Evolutionary conservation across 2,329 filamentous ascomycete species (phyloP).

Genomic region (Monilinia laxa): DNA sequence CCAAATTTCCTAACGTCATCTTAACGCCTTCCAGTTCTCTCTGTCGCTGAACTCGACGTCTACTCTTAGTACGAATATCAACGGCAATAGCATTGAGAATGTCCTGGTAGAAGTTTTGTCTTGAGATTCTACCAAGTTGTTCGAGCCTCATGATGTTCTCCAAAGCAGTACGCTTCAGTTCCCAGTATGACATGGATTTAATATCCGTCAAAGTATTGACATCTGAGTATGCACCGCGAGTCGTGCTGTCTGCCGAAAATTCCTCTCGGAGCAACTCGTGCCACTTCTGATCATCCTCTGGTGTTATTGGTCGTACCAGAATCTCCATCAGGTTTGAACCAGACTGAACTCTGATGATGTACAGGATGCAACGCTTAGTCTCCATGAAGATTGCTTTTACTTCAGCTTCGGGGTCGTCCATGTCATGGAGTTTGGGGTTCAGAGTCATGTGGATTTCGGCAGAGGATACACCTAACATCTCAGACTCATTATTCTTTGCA

Average conservation of each 20-base stretch:
- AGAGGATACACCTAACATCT: constrained; percentile 82
- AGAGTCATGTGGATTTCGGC: constrained; percentile 84
- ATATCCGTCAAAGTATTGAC: constrained; percentile 82
- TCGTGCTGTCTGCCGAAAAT: constrained; percentile 64
- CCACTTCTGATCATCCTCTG: constrained; percentile 91
- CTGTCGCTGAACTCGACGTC: constrained; percentile 85
- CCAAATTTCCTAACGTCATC: constrained; percentile 70
- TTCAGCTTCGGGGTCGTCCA: constrained; percentile 90
- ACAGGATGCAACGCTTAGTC: constrained; percentile 93
- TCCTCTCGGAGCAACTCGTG: constrained; percentile 77
- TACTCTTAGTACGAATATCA: constrained; percentile 96
- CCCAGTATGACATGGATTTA: constrained; percentile 82
- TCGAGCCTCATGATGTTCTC: constrained; percentile 93
- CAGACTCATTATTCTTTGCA: constrained; percentile 93
- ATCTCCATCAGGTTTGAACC: constrained; percentile 93
- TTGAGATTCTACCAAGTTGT: constrained; percentile 78
- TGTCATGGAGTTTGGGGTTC: constrained; percentile 83
- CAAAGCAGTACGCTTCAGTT: constrained; percentile 87
- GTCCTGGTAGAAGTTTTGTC: constrained; percentile 92
- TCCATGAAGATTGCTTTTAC: constrained; percentile 95
- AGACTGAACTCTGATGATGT: constrained; percentile 95
- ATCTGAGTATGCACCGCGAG: constrained; percentile 86
- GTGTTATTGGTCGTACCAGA: constrained; percentile 81
- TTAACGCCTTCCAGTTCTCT: constrained; percentile 84
- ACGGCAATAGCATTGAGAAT: constrained; percentile 95